phyloP scores from a whole-genome alignment of 495 filamentous ascomycete genomes.

The Penicillium antarcticum region DNA sequence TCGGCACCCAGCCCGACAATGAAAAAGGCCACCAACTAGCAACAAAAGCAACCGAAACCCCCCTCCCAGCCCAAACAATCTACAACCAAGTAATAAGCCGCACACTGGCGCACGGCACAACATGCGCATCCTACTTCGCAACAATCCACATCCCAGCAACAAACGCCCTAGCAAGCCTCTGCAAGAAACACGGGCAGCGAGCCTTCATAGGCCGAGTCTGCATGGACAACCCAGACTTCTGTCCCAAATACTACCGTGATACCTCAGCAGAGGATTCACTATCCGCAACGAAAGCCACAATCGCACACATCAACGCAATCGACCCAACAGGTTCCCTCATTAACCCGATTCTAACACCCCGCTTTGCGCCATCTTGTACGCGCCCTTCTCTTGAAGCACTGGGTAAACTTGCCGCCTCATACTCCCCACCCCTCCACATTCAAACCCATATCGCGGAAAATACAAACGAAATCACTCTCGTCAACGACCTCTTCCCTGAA shows the following conservation, averaged over 20 bases:
- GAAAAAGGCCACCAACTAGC: not conserved
- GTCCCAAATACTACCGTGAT: slow-evolving; percentile 75
- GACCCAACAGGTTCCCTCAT: slow-evolving; percentile 63
- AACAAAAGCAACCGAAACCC: not conserved
- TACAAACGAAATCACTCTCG: slow-evolving; percentile 64
- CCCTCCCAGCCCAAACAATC: slow-evolving; percentile 48
- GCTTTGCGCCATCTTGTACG: slow-evolving; percentile 81
- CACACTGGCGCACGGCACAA: slow-evolving; percentile 84
- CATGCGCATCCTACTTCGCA: slow-evolving; percentile 84
- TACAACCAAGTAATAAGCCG: slow-evolving; percentile 72
- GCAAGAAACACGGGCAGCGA: slow-evolving; percentile 69
- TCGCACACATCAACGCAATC: slow-evolving; percentile 62
- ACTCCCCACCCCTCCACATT: slow-evolving; percentile 56
- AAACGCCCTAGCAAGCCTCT: slow-evolving; percentile 80
- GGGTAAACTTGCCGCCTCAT: slow-evolving; percentile 58
- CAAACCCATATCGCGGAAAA: slow-evolving; percentile 97
- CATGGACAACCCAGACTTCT: slow-evolving; percentile 68
- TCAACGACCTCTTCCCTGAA: slow-evolving; percentile 66
- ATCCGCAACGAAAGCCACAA: slow-evolving; percentile 53
- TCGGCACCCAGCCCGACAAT: slow-evolving; percentile 30
- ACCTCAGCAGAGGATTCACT: slow-evolving; percentile 53
- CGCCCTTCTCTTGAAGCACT: slow-evolving; percentile 55
- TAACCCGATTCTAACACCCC: slow-evolving; percentile 79
- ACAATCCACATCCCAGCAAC: slow-evolving; percentile 76
- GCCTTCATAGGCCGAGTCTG: slow-evolving; percentile 84